A percentile compares a stretch with the other conserved stretches of the same genome.
phyloP scores from a whole-genome alignment of 1,139 yeast species.

The Debaryomyces coudertii region DNA sequence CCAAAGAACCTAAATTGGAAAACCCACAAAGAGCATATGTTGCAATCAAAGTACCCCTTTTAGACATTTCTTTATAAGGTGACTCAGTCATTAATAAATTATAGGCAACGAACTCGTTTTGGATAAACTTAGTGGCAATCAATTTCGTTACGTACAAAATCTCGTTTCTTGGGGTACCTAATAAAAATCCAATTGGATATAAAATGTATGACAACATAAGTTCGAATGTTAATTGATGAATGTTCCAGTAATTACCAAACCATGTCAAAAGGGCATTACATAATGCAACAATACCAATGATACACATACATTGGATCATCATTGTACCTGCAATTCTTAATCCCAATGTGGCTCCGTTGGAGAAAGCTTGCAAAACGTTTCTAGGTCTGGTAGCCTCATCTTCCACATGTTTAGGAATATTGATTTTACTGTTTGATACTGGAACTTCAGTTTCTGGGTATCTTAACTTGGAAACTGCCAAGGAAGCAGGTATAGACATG shows the following conservation, averaged over 20 bases:
- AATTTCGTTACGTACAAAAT: slow-evolving; percentile 54
- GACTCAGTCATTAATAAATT: slow-evolving; percentile 42
- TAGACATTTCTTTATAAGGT: slow-evolving; percentile 53
- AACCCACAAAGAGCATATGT: slow-evolving; percentile 70
- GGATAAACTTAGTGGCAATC: slow-evolving; percentile 62
- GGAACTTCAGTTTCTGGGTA: slow-evolving; percentile 65
- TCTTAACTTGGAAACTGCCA: slow-evolving; percentile 65
- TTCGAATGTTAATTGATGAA: slow-evolving; percentile 53
- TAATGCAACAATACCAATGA: slow-evolving; percentile 63
- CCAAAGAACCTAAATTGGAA: slow-evolving; percentile 66
- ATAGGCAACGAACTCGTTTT: slow-evolving; percentile 68
- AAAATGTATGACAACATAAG: slow-evolving; percentile 60
- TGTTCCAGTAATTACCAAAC: slow-evolving; percentile 70
- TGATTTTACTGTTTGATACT: slow-evolving; percentile 52
- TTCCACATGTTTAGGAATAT: slow-evolving; percentile 44
- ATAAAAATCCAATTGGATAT: slow-evolving; percentile 63
- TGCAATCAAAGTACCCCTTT: slow-evolving; percentile 60
- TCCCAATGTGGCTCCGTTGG: slow-evolving; percentile 66
- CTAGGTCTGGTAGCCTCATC: slow-evolving; percentile 48
- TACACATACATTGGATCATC: slow-evolving; percentile 63
- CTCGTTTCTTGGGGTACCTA: slow-evolving; percentile 64
- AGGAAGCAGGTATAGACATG: slow-evolving; percentile 71
- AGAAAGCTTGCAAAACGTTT: slow-evolving; percentile 66
- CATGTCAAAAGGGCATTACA: slow-evolving; percentile 61
- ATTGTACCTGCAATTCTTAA: slow-evolving; percentile 62